Evolutionary conservation across 129 eudicot genomes (phyloP).

Genomic region (Saussurea involucrata): DNA sequence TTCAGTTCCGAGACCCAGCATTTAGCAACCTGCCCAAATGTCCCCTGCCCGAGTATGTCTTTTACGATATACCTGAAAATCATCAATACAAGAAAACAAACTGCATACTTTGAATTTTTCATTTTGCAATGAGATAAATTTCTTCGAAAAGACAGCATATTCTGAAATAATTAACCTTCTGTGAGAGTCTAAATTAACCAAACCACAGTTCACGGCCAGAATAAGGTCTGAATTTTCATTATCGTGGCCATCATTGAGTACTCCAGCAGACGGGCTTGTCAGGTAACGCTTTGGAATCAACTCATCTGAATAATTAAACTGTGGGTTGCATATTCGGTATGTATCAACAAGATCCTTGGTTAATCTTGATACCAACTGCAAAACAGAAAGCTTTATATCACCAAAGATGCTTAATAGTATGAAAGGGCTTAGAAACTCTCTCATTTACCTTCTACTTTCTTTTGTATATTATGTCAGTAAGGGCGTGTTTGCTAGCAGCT

Average conservation of each 20-base stretch:
- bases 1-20: constrained; percentile 90
- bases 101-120: background rate
- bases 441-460: background rate
- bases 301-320: constrained; percentile 68
- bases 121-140: background rate
- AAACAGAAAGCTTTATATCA: constrained; percentile 13
- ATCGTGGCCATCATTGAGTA: constrained; percentile 87
- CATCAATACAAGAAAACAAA: background rate
- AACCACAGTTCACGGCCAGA: constrained; percentile 55
- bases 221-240: constrained; percentile 94
- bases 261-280: constrained; percentile 89
- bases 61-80: constrained; percentile 78
- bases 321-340: constrained; percentile 80
- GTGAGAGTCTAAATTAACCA: constrained; percentile 61
- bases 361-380: constrained; percentile 85
- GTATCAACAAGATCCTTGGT: constrained; percentile 89
- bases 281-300: constrained; percentile 78
- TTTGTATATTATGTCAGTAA: background rate
- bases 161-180: constrained; percentile 45
- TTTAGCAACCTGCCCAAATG: constrained; percentile 99
- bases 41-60: constrained; percentile 98
- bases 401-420: background rate
- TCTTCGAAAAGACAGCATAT: background rate
- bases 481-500: background rate
- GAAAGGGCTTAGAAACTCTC: background rate